phyloP scores from a whole-genome alignment of 75 land plant species.

The Chamaecyparis obtusa region DNA sequence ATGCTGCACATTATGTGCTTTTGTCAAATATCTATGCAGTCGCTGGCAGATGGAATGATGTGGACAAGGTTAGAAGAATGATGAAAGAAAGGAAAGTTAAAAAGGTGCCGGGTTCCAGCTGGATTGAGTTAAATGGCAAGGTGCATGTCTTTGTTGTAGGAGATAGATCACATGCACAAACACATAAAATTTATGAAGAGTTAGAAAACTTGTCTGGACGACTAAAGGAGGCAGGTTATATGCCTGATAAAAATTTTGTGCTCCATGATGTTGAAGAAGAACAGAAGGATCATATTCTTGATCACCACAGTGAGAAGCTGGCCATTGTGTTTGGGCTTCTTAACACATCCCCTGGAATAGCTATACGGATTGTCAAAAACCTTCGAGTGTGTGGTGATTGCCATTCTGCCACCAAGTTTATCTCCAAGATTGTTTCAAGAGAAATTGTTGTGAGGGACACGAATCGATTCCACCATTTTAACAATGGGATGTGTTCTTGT shows the following conservation, averaged over 20 bases:
- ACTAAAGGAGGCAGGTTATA: slow-evolving; percentile 30
- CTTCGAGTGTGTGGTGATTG: slow-evolving; percentile 52
- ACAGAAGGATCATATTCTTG: slow-evolving; percentile 45
- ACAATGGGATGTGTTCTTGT: slow-evolving; percentile 35
- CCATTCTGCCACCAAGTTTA: slow-evolving; percentile 38
- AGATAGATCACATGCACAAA: slow-evolving; percentile 42
- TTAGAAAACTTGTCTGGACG: slow-evolving; percentile 22
- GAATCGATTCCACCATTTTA: slow-evolving; percentile 49
- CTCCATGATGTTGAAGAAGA: slow-evolving; percentile 47
- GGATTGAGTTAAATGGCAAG: slow-evolving; percentile 40
- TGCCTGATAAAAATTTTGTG: slow-evolving; percentile 27
- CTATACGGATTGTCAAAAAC: slow-evolving; percentile 45
- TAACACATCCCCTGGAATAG: slow-evolving; percentile 36
- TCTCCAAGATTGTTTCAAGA: slow-evolving; percentile 32
- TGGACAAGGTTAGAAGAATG: slow-evolving; percentile 26
- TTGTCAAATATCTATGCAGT: slow-evolving; percentile 46
- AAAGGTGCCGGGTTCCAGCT: slow-evolving; percentile 42
- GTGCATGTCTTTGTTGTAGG: slow-evolving; percentile 53
- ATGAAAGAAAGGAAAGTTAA: slow-evolving; percentile 29
- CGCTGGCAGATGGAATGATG: slow-evolving; percentile 24
- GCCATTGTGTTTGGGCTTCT: slow-evolving; percentile 50
- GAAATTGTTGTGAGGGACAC: slow-evolving; percentile 47
- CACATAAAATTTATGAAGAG: slow-evolving; percentile 20
- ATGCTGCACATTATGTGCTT: slow-evolving; percentile 18
- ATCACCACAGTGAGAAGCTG: slow-evolving; percentile 51